phyloP scores from a whole-genome alignment of 495 filamentous ascomycete species.

The Immersiella caudata region DNA sequence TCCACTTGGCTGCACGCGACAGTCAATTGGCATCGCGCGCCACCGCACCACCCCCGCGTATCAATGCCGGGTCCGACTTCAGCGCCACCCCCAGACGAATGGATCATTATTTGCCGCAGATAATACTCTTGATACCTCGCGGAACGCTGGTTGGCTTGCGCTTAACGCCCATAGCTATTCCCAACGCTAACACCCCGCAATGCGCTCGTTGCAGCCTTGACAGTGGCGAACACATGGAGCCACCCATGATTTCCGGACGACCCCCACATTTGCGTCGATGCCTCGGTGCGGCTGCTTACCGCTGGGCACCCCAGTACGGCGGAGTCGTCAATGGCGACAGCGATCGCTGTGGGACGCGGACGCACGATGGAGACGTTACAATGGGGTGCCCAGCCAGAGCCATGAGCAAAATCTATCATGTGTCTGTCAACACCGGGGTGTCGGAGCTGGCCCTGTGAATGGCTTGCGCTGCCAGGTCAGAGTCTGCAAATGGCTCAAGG shows the following conservation, averaged over 20 bases:
- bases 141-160: not conserved
- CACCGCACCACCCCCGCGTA: not conserved
- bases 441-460: not conserved
- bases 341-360: not conserved
- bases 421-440: not conserved
- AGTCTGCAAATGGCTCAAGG: not conserved
- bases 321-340: not conserved
- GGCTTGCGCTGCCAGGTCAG: not conserved
- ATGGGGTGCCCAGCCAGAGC: not conserved
- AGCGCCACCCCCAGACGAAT: not conserved
- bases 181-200: not conserved
- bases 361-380: not conserved
- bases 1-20: not conserved
- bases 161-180: not conserved
- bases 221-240: not conserved
- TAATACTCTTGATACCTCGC: not conserved
- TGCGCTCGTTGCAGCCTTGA: not conserved
- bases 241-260: not conserved
- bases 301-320: not conserved
- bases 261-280: not conserved
- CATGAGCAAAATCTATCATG: not conserved
- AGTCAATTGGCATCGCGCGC: not conserved
- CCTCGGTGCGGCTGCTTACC: not conserved
- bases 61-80: not conserved
- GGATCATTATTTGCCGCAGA: not conserved